A percentile compares a stretch with the other conserved stretches of the same genome.
These are phyloP conservation scores for Termitomyces titanicus DNA, from an alignment of 768 basidiomycete species.

Conservation along the genomic window DNA sequence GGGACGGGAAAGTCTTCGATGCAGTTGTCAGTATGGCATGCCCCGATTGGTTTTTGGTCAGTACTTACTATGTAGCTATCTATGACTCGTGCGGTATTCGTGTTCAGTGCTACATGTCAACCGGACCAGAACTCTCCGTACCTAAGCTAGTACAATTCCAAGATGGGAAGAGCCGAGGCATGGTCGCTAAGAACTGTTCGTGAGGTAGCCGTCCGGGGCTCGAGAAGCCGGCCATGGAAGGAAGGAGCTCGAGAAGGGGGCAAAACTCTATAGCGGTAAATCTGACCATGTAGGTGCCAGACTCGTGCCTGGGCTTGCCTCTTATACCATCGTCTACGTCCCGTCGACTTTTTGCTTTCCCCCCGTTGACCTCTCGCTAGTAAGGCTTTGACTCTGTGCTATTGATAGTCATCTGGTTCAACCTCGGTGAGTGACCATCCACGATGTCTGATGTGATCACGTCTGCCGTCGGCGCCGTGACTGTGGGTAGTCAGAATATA, in stretches of 20 bases:
- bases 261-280: conserved; percentile 4
- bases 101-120: neutral
- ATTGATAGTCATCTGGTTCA: too few relatives aligned
- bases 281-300: neutral
- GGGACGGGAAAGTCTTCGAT: too few relatives aligned
- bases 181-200: neutral
- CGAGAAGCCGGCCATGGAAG: neutral
- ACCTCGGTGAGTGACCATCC: conserved; percentile 4
- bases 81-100: neutral
- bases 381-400: neutral
- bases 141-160: too few relatives aligned
- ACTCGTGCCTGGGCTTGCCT: neutral
- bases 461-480: neutral
- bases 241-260: conserved; percentile 1
- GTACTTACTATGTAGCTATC: neutral
- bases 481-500: neutral
- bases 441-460: conserved; percentile 6
- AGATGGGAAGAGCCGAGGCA: too few relatives aligned
- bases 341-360: neutral
- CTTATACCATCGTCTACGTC: neutral
- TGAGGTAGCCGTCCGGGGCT: conserved; percentile 2
- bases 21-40: neutral
- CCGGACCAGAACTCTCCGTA: neutral
- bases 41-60: too few relatives aligned
- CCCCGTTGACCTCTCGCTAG: neutral